Conservation (phyloP, 257 asterid species). For the Solanum chiquidenum region DNA sequence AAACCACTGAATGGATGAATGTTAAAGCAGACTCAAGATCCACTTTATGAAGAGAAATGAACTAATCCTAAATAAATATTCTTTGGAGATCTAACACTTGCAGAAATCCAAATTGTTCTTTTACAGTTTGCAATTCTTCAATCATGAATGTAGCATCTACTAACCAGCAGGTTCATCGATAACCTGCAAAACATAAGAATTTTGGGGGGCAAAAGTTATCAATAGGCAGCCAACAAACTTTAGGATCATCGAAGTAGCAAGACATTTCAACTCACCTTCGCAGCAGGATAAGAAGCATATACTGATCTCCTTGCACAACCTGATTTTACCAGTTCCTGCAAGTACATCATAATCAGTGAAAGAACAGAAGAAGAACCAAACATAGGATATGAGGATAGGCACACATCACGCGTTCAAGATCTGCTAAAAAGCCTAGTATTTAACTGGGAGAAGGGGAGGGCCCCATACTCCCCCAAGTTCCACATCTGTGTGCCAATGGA, state of each 20-base stretch:
- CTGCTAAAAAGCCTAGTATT: not conserved
- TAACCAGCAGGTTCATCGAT: conserved; percentile 1
- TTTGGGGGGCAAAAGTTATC: not conserved
- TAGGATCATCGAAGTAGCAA: not conserved
- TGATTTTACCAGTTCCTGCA: conserved; percentile 9
- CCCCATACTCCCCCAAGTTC: not conserved
- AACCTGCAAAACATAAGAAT: not conserved
- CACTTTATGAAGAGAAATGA: not conserved
- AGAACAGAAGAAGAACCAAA: not conserved
- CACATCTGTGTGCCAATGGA: not conserved
- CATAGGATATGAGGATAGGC: not conserved
- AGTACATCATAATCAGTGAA: not conserved
- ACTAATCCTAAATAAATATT: not conserved
- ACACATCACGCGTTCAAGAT: not conserved
- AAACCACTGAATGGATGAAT: not conserved
- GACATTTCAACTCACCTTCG: conserved; percentile 4
- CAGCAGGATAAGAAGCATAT: not conserved
- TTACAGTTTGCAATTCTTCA: not conserved
- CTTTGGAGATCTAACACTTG: not conserved
- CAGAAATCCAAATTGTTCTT: not conserved
- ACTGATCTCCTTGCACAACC: not conserved
- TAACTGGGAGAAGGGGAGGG: not conserved
- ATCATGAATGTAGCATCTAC: conserved; percentile 1
- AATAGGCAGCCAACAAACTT: not conserved
- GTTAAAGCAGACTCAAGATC: not conserved